These are phyloP conservation scores for Cryoendolithus antarcticus DNA, from an alignment of 2,329 filamentous ascomycete genomes.

Conservation along the genomic window DNA sequence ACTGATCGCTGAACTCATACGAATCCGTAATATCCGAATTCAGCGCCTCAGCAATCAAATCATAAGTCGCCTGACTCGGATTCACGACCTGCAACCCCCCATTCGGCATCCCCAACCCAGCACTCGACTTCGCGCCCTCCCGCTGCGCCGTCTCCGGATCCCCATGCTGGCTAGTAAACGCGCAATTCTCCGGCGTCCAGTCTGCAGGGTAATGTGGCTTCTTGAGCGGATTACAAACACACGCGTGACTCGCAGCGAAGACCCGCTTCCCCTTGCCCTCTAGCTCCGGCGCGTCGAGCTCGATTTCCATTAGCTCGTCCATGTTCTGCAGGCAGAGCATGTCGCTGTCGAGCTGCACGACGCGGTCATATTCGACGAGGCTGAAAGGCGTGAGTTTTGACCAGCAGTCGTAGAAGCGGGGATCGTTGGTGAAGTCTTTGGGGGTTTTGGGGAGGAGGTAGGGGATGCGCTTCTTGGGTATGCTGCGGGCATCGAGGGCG, in stretches of 20 bases:
- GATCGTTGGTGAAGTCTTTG: constrained; percentile 63
- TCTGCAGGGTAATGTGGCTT: constrained; percentile 66
- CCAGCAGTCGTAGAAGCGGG: constrained; percentile 84
- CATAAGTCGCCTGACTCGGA: constrained; percentile 41
- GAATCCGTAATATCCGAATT: constrained; percentile 30
- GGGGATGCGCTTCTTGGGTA: constrained; percentile 56
- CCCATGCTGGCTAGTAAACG: constrained; percentile 46
- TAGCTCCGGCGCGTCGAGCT: constrained; percentile 48
- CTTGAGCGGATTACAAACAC: constrained; percentile 70
- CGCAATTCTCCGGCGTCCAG: constrained; percentile 54
- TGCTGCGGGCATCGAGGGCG: constrained; percentile 57
- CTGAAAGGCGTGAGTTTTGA: constrained; percentile 72
- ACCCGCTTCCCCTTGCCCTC: constrained; percentile 49
- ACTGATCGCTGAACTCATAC: constrained; percentile 51
- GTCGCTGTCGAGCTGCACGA: constrained; percentile 78
- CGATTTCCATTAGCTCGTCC: constrained; percentile 82
- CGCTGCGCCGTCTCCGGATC: constrained; percentile 39
- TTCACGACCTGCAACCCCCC: constrained; percentile 50
- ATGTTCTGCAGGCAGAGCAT: constrained; percentile 77
- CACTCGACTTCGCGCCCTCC: constrained; percentile 35
- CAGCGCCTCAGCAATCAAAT: constrained; percentile 38
- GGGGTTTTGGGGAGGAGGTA: constrained; percentile 55
- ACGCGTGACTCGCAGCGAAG: constrained; percentile 74
- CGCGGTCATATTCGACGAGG: constrained; percentile 61
- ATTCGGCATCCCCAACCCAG: constrained; percentile 47